A percentile compares a stretch with the other conserved stretches of the same genome.
Conservation (phyloP, 306 rosid species). For the Vachellia collinsii region DNA sequence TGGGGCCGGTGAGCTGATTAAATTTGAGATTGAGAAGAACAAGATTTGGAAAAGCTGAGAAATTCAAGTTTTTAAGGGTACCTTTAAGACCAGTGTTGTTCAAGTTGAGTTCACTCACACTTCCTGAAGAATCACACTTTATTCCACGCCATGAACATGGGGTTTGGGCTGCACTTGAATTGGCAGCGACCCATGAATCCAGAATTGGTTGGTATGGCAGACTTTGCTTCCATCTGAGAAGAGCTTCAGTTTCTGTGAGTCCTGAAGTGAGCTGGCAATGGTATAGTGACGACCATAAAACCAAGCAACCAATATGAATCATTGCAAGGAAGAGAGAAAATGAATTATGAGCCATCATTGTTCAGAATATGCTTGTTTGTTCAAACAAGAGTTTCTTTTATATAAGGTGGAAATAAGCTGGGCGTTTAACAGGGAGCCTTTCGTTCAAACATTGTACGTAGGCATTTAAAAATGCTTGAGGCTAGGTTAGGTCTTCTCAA, state of each 20-base stretch:
- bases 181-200: neutral
- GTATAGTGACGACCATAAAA: neutral
- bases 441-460: no score
- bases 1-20: neutral
- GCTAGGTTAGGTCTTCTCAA: no score
- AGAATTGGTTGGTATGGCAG: neutral
- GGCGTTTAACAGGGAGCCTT: no score
- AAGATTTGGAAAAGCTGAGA: neutral
- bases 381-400: no score
- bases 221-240: neutral
- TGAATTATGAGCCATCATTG: neutral
- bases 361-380: neutral
- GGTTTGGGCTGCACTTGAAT: neutral
- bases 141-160: neutral
- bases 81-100: neutral
- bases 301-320: neutral
- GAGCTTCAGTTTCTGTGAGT: neutral
- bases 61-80: slow-evolving; percentile 30
- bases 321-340: neutral
- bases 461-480: no score
- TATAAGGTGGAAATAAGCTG: no score
- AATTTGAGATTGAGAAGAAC: neutral
- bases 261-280: neutral
- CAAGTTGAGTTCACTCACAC: neutral
- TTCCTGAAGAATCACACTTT: neutral